Percentiles rank a stretch among this genome's conserved stretches.
Evolutionary conservation across 345 rosid species (phyloP).

Genomic region (Boechera retrofracta): DNA sequence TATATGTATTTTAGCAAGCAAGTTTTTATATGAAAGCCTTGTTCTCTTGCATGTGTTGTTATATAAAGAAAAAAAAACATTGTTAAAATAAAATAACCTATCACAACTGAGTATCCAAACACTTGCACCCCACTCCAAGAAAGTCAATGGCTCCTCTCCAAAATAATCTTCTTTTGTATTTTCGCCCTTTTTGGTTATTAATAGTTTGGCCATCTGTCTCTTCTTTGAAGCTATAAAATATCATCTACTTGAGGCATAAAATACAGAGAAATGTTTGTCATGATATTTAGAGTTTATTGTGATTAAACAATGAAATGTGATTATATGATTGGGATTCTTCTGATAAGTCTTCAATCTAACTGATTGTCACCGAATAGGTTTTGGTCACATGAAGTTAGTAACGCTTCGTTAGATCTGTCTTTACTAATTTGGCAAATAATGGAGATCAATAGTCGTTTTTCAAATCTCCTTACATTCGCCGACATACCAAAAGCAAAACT

Average conservation of each 20-base stretch:
- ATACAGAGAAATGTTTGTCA: conserved; percentile 4
- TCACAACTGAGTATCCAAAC: neutral
- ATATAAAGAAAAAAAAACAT: neutral
- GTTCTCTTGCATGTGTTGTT: conserved; percentile 5
- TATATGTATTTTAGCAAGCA: conserved; percentile 14
- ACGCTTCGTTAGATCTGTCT: too few relatives aligned
- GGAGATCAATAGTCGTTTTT: too few relatives aligned
- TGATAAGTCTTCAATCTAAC: neutral
- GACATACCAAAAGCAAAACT: too few relatives aligned
- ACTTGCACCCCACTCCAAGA: conserved; percentile 38
- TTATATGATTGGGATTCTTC: neutral
- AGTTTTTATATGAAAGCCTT: neutral
- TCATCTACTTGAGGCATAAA: conserved; percentile 11
- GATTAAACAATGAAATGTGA: too few relatives aligned
- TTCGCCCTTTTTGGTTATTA: neutral
- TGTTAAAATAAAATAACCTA: neutral
- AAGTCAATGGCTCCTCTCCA: conserved; percentile 21
- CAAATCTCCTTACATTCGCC: too few relatives aligned
- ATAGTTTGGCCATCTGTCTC: neutral
- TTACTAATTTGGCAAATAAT: too few relatives aligned
- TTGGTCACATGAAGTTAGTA: too few relatives aligned
- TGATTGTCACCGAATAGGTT: too few relatives aligned
- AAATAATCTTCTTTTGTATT: neutral
- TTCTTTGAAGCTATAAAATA: conserved; percentile 12
- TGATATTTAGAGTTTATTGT: too few relatives aligned